A percentile compares a stretch with the other conserved stretches of the same genome.
These are phyloP conservation scores for Spizellomyces punctatus DNA, from an alignment of 192 early-diverging fungal genomes.

Conservation along the genomic window DNA sequence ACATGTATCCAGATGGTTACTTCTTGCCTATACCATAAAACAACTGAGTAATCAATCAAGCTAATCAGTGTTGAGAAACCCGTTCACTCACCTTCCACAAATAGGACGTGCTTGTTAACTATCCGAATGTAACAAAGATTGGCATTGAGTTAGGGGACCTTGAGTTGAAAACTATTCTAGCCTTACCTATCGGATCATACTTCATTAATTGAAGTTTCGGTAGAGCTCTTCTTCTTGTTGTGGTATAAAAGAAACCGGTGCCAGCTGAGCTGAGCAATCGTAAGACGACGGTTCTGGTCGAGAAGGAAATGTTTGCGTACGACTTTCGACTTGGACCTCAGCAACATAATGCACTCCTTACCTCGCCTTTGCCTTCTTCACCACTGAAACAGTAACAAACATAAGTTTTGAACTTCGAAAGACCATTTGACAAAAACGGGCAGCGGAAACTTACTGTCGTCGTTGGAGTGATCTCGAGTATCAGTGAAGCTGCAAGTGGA, in stretches of 20 bases:
- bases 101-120: slow-evolving; percentile 88
- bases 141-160: neutral
- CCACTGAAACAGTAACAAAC: slow-evolving; percentile 13
- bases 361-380: slow-evolving; percentile 33
- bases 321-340: neutral
- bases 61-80: neutral
- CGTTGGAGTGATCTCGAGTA: no score
- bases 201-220: slow-evolving; percentile 90
- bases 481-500: no score
- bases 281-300: slow-evolving; percentile 73
- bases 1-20: neutral
- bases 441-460: no score
- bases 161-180: neutral
- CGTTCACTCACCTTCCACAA: slow-evolving; percentile 75
- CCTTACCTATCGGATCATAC: slow-evolving; percentile 84
- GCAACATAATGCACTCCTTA: neutral
- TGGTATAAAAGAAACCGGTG: slow-evolving; percentile 91
- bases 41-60: neutral
- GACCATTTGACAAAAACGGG: no score
- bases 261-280: slow-evolving; percentile 85
- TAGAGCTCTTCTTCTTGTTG: slow-evolving; percentile 72
- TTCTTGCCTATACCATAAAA: no score
- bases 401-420: neutral
- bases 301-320: neutral
- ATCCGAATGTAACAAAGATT: neutral